Base-by-base conservation (phyloP, 2,329 filamentous ascomycete species). In the Didymella pinodella region DNA sequence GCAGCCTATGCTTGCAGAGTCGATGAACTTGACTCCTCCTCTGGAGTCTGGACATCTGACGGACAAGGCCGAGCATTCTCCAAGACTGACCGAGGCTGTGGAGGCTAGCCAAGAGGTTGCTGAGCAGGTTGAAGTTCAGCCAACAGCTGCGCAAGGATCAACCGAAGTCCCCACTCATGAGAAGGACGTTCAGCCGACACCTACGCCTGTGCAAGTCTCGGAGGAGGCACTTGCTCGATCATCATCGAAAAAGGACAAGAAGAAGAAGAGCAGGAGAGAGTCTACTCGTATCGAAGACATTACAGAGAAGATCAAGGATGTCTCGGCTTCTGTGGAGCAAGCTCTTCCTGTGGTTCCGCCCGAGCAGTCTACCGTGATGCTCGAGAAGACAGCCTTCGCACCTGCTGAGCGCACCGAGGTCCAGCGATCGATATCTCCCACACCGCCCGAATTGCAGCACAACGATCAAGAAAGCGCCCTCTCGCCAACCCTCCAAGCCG, bases 171-270 rank as follows among this genome's bases (percentile, higher is more conserved):
- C 20, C 22, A 20, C 40, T 16, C 40, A 26, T 4, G 38, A 28
- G 22, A 28, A 4, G 2, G 40, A 47, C 10, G n/a, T 6, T 26
- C 57, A 59, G 31, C 54, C 29, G 22, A 48, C 49, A 14, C 6
- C 48, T 1, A 10, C 20, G 3, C 57, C 62, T 16, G n/a, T 40
- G 16, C 53, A 44, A n/a, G 32, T 57, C n/a, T 10, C 48, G 2
- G 57, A 65, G 3, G 26, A 49, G 28, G n/a, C 65, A 18, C 59
- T 62, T 50, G 58, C 58, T 31, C 61, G 45, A 52, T 66, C 52
- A n/a, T 48, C 20, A n/a, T 68, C 61, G 45, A 73, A 69, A 51
- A 74, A 75, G 57, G 65, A 65, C 48, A 64, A 64, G 66, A 75
- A 45, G 46, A 59, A 54, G 26, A 72, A 75, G 59, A 72, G 46